phyloP scores from a whole-genome alignment of 208 protist genomes.

The Trypanosoma lewisi region DNA sequence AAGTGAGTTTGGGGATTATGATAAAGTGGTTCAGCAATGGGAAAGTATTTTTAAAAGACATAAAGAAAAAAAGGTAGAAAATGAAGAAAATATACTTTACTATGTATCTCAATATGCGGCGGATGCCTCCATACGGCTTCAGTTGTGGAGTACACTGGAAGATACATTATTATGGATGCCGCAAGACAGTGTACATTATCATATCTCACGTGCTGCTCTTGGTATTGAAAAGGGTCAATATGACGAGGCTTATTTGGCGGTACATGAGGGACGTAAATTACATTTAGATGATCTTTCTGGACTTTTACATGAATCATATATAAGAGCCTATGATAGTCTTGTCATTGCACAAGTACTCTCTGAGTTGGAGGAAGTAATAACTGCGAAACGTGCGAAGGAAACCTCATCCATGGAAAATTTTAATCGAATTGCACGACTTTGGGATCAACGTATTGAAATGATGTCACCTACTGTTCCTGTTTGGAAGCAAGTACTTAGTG shows the following conservation, averaged over 20 bases:
- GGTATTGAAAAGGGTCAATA: conserved; percentile 56
- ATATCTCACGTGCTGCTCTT: conserved; percentile 61
- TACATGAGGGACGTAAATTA: conserved; percentile 59
- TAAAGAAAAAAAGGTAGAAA: conserved; percentile 28
- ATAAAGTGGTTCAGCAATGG: conserved; percentile 73
- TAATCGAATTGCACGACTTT: conserved; percentile 84
- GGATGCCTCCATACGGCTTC: conserved; percentile 79
- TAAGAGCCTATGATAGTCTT: conserved; percentile 91
- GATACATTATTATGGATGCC: conserved; percentile 56
- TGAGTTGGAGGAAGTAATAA: conserved; percentile 98
- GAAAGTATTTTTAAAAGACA: conserved; percentile 30
- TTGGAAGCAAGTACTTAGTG: conserved; percentile 96
- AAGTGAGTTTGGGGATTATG: conserved; percentile 78
- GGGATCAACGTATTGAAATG: conserved; percentile 90
- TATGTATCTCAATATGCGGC: conserved; percentile 82
- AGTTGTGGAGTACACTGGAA: conserved; percentile 67
- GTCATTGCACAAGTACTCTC: conserved; percentile 96
- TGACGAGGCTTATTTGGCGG: conserved; percentile 42
- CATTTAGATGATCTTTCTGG: conserved; percentile 73
- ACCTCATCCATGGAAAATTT: conserved; percentile 68
- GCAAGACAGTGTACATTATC: conserved; percentile 53
- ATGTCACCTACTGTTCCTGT: conserved; percentile 91
- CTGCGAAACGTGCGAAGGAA: conserved; percentile 63
- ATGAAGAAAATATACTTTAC: conserved; percentile 53
- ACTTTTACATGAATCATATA: conserved; percentile 85